A percentile compares a stretch with the other conserved stretches of the same genome.
Evolutionary conservation across 129 eudicot genomes (phyloP).

Genomic region (Flaveria trinervia): DNA sequence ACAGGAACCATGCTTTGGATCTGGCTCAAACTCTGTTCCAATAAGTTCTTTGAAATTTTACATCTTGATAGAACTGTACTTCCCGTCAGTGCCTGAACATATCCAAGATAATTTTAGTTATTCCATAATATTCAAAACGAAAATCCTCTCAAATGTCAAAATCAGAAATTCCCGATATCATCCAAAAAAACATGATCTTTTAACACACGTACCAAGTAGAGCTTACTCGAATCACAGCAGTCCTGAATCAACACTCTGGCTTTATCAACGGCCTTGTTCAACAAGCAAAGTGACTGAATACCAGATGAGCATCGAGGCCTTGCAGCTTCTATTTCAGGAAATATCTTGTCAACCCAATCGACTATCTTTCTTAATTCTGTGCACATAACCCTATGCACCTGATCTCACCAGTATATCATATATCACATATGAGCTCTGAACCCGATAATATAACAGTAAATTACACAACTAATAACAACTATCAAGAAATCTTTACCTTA

Average conservation of each 20-base stretch:
- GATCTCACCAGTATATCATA: conserved; percentile 18
- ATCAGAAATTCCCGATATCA: neutral
- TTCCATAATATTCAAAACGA: neutral
- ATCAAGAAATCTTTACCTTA: conserved; percentile 43
- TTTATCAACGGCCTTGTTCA: conserved; percentile 48
- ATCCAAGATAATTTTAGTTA: conserved; percentile 1
- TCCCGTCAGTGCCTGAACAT: conserved; percentile 79
- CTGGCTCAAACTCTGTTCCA: conserved; percentile 60
- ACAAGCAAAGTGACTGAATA: conserved; percentile 57
- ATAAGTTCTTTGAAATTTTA: conserved; percentile 44
- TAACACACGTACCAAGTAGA: conserved; percentile 68
- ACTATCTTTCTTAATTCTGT: conserved; percentile 49
- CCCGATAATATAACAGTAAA: neutral
- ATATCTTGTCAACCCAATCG: conserved; percentile 44
- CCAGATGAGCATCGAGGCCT: conserved; percentile 84
- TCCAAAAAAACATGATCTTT: neutral
- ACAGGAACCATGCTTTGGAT: conserved; percentile 78
- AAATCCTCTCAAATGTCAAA: conserved; percentile 10
- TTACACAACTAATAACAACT: neutral
- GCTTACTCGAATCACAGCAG: conserved; percentile 77
- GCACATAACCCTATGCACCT: conserved; percentile 85
- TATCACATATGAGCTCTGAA: conserved; percentile 14
- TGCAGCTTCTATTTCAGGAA: conserved; percentile 70
- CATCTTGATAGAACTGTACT: conserved; percentile 59
- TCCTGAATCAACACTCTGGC: conserved; percentile 53